phyloP scores from a whole-genome alignment of 495 filamentous ascomycete genomes.

The Hyaloscypha variabilis region DNA sequence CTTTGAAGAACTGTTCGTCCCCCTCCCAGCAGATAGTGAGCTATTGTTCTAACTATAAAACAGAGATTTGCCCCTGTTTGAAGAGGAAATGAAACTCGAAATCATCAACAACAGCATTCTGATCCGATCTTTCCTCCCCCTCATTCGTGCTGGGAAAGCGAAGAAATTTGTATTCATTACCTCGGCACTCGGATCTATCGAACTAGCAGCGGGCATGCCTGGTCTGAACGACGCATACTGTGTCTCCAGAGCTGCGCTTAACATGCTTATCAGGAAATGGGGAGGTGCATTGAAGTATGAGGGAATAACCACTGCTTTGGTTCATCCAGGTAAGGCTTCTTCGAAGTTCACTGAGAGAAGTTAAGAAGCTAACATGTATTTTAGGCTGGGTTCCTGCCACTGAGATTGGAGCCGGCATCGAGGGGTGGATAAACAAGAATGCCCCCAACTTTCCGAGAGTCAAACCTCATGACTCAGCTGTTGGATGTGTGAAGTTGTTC shows the following conservation, averaged over 20 bases:
- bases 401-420: conserved; percentile 18
- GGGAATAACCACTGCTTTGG: conserved; percentile 18
- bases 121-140: conserved; percentile 18
- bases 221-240: conserved; percentile 14
- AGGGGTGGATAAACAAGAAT: conserved; percentile 17
- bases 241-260: conserved; percentile 19
- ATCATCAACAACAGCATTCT: conserved; percentile 11
- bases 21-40: not conserved
- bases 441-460: conserved; percentile 4
- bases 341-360: not conserved
- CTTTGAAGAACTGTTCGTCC: not conserved
- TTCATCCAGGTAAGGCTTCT: conserved; percentile 21
- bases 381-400: conserved; percentile 22
- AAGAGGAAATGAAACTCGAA: conserved; percentile 2
- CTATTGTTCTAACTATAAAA: not conserved
- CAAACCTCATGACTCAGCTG: conserved; percentile 1
- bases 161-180: conserved; percentile 19
- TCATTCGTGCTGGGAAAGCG: conserved; percentile 18
- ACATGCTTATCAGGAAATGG: conserved; percentile 27
- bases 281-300: conserved; percentile 17
- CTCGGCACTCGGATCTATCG: conserved; percentile 21
- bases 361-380: not conserved
- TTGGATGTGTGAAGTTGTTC: conserved; percentile 15
- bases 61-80: not conserved
- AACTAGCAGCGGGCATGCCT: conserved; percentile 7